These are phyloP conservation scores for Alternaria panax DNA, from an alignment of 2,329 filamentous ascomycete species.

Conservation along the genomic window DNA sequence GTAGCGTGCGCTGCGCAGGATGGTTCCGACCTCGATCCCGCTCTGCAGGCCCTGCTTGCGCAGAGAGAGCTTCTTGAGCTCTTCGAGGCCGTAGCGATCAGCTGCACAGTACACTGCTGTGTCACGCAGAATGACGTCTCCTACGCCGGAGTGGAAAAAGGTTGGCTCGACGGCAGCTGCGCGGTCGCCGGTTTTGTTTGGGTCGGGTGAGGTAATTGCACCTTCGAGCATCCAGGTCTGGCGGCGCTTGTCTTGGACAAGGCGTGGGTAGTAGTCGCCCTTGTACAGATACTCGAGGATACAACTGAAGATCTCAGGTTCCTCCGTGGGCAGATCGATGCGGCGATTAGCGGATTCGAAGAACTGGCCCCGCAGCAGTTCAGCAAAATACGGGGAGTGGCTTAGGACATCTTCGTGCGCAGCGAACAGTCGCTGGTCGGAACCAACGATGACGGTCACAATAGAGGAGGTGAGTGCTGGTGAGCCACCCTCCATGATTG, in stretches of 20 bases:
- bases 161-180: constrained; percentile 71
- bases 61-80: constrained; percentile 88
- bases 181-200: constrained; percentile 63
- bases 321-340: constrained; percentile 78
- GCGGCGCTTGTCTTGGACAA: constrained; percentile 84
- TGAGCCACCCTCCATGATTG: constrained; percentile 58
- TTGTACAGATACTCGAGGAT: constrained; percentile 98
- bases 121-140: constrained; percentile 83
- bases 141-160: constrained; percentile 76
- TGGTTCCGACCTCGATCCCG: constrained; percentile 89
- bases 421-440: constrained; percentile 88
- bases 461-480: constrained; percentile 72
- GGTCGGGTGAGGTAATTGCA: constrained; percentile 63
- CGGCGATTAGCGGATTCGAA: constrained; percentile 74
- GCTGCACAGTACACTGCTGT: constrained; percentile 94
- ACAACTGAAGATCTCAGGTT: constrained; percentile 91
- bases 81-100: constrained; percentile 87
- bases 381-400: constrained; percentile 83
- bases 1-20: constrained; percentile 91
- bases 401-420: constrained; percentile 92
- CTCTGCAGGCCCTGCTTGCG: constrained; percentile 94
- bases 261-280: constrained; percentile 90
- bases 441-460: constrained; percentile 83
- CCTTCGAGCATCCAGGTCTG: constrained; percentile 92
- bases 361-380: constrained; percentile 74